Conservation (phyloP, 352 stramenopile species). For the Phytophthora foliorum region DNA sequence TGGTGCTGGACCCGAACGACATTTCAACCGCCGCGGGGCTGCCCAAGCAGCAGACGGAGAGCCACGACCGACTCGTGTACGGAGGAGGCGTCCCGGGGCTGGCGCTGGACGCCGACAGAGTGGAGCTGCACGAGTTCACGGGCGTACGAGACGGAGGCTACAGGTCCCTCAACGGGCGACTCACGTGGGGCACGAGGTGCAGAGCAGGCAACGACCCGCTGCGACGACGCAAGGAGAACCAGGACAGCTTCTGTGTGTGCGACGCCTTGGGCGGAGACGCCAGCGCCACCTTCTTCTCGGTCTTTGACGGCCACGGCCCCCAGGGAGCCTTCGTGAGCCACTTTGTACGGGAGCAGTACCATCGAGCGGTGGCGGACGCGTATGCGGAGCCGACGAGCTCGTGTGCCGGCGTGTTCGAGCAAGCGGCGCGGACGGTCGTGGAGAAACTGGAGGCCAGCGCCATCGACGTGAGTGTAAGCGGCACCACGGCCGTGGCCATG, state of each 20-base stretch:
- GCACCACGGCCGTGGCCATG: constrained; percentile 75
- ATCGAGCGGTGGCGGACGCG: constrained; percentile 53
- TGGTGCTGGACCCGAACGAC: constrained; percentile 36
- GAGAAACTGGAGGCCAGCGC: constrained; percentile 51
- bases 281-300: constrained; percentile 68
- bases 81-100: constrained; percentile 77
- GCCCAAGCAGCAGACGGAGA: constrained; percentile 14
- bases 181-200: constrained; percentile 66
- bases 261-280: constrained; percentile 59
- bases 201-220: constrained; percentile 79
- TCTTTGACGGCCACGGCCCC: constrained; percentile 83
- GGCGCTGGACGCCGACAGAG: constrained; percentile 62
- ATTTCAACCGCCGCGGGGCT: constrained; percentile 26
- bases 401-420: constrained; percentile 65
- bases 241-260: constrained; percentile 77
- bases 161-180: constrained; percentile 48
- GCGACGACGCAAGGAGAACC: constrained; percentile 86
- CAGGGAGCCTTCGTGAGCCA: constrained; percentile 84
- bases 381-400: constrained; percentile 52
- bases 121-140: constrained; percentile 75
- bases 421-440: constrained; percentile 48
- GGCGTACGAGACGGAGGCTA: constrained; percentile 59
- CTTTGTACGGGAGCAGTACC: constrained; percentile 76
- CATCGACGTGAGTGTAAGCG: constrained; percentile 84
- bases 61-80: constrained; percentile 39